A percentile compares a stretch with the other conserved stretches of the same genome.
Evolutionary conservation across 805 yeast genomes (phyloP).

Genomic region (Barnettozyma vustinii): DNA sequence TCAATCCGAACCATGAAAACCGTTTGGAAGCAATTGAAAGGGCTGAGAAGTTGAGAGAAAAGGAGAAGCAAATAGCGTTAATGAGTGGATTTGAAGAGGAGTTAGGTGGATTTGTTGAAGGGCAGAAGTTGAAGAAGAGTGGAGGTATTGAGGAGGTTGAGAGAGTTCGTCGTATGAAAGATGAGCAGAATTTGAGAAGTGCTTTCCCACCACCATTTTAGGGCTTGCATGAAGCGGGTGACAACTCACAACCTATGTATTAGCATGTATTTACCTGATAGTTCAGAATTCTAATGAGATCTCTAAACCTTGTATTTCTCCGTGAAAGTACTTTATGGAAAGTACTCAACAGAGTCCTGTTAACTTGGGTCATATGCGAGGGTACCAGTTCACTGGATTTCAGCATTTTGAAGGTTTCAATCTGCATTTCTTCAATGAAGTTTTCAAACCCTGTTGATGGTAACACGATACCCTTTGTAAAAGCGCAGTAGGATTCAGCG

Average conservation of each 20-base stretch:
- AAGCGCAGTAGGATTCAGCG: conserved; percentile 16
- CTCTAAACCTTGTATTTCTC: conserved; percentile 13
- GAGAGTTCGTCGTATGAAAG: conserved; percentile 57
- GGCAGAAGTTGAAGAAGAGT: conserved; percentile 64
- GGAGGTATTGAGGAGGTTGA: conserved; percentile 92
- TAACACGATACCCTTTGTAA: conserved; percentile 3
- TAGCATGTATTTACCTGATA: neutral
- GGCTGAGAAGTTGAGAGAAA: conserved; percentile 77
- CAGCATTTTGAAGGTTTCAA: neutral
- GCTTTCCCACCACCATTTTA: conserved; percentile 31
- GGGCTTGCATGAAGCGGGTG: neutral
- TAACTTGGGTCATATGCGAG: neutral
- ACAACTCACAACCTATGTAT: neutral
- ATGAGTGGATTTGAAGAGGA: conserved; percentile 77
- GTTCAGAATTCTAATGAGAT: conserved; percentile 5
- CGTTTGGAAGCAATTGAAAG: conserved; percentile 84
- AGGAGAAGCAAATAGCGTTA: conserved; percentile 53
- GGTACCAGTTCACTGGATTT: neutral
- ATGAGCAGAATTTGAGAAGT: conserved; percentile 62
- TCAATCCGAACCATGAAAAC: conserved; percentile 78
- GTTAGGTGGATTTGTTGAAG: conserved; percentile 78
- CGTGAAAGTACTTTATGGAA: conserved; percentile 12
- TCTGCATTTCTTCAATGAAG: conserved; percentile 7
- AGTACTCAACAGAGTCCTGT: conserved; percentile 1
- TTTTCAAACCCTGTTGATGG: conserved; percentile 3